phyloP scores from a whole-genome alignment of 2,329 filamentous ascomycete species.

The Penicillium sp. region DNA sequence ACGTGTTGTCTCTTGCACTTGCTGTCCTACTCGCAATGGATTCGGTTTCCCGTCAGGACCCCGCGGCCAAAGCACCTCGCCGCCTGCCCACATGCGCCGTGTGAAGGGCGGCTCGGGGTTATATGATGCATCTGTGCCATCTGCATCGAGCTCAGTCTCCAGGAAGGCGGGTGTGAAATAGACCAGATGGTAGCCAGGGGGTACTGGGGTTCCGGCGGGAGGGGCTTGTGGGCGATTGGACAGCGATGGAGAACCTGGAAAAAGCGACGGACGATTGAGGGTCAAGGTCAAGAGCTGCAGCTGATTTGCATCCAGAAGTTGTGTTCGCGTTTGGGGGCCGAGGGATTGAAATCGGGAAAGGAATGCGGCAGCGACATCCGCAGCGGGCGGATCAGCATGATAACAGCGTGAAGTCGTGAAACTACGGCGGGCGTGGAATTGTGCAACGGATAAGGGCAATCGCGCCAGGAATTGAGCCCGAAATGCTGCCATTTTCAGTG shows the following conservation, averaged over 20 bases:
- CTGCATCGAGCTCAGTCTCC: slow-evolving; percentile 51
- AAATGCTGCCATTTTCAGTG: not conserved
- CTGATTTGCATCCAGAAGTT: slow-evolving; percentile 58
- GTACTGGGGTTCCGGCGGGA: slow-evolving; percentile 46
- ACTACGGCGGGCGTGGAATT: slow-evolving; percentile 2
- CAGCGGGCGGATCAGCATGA: slow-evolving; percentile 1
- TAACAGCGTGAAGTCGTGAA: slow-evolving; percentile 5
- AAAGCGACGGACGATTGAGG: slow-evolving; percentile 47
- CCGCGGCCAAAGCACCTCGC: slow-evolving; percentile 50
- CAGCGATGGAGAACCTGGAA: slow-evolving; percentile 36
- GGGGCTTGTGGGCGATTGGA: slow-evolving; percentile 36
- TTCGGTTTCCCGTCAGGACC: slow-evolving; percentile 28
- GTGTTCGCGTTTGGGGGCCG: slow-evolving; percentile 42
- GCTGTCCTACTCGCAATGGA: slow-evolving; percentile 50
- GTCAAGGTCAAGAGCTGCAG: slow-evolving; percentile 57
- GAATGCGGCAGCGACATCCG: slow-evolving; percentile 36
- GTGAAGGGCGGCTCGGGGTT: slow-evolving; percentile 57
- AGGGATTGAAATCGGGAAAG: slow-evolving; percentile 40
- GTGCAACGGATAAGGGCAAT: not conserved
- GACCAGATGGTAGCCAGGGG: slow-evolving; percentile 56
- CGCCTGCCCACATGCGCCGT: slow-evolving; percentile 63
- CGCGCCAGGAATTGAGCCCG: not conserved
- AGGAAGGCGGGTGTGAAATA: slow-evolving; percentile 57
- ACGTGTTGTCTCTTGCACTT: slow-evolving; percentile 52
- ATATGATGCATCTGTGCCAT: slow-evolving; percentile 57